Base-by-base conservation (phyloP, 345 rosid species). In the Salix viminalis region DNA sequence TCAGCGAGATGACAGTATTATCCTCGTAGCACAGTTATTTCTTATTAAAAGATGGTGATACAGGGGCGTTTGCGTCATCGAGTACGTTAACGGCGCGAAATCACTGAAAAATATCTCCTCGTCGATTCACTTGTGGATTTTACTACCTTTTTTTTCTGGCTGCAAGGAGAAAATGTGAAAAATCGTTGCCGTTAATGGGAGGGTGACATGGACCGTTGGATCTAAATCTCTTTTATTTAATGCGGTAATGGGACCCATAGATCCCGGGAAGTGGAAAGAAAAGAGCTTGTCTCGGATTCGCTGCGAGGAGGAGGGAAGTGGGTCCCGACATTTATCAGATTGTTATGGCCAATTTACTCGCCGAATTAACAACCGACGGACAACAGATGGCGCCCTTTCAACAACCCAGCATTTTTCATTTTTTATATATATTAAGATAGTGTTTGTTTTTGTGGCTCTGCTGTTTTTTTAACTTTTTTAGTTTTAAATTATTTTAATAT, bases 111-210 rank as follows among this genome's bases (percentile, higher is more conserved):
- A 77, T 37, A 44, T 65, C 70, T 34, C 18, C 34, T 30, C 39
- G 8, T 4, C 39, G 19, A 64, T 0, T 23, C 14, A 34, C 32
- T 5, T 3, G 30, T 15, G 32, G 68, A 39, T 5, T 19, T 24
- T 19, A 9, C 10, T 10, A 4, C 6, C 5, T 16, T 39, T 24
- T 41, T 30, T 42, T 34, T 68, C 11, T 46, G 74, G 46, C n/a
- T 66, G n/a, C 4, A 5, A 2, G n/a, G 9, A 30, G 36, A 18
- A 19, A 50, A 61, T 42, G 82, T n/a, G 67, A 76, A 73, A 76
- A 84, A 84, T 82, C 79, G 77, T 61, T 79, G 80, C 72, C 83
- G 86, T 84, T 69, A 21, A 83, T 48, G 18, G 73, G 50, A 21
- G 65, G 69, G 34, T 41, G 70, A 78, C 70, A 42, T 52, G 66